Percentiles rank a stretch among this genome's conserved stretches.
Conservation (phyloP, 768 basidiomycete species). For the Pulveroboletus sp. region DNA sequence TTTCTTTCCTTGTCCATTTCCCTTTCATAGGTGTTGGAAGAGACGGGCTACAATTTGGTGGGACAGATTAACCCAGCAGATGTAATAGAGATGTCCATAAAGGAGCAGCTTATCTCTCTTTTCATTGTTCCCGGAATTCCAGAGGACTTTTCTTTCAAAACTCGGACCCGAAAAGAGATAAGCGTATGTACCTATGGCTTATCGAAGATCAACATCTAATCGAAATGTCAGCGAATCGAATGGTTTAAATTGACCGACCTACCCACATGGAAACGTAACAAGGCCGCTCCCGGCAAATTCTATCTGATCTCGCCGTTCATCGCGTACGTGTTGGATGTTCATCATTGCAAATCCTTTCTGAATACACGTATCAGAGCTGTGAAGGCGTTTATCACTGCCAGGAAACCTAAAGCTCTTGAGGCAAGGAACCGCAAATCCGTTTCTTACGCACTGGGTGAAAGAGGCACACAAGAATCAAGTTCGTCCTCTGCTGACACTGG, state of each 20-base stretch:
- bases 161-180: conserved; percentile 96
- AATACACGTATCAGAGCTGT: conserved; percentile 29
- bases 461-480: conserved; percentile 56
- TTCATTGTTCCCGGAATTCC: conserved; percentile 88
- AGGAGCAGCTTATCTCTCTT: conserved; percentile 87
- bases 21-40: conserved; percentile 80
- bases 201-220: conserved; percentile 7
- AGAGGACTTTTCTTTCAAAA: conserved; percentile 87
- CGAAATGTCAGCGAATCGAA: conserved; percentile 77
- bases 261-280: conserved; percentile 89
- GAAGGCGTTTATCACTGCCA: conserved; percentile 65
- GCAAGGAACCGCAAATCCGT: conserved; percentile 35
- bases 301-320: conserved; percentile 97
- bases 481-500: conserved; percentile 62
- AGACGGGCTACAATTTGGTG: conserved; percentile 90
- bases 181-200: conserved; percentile 57
- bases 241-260: conserved; percentile 91
- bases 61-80: conserved; percentile 63
- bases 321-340: conserved; percentile 45
- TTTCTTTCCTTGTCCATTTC: neutral
- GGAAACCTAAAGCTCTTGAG: conserved; percentile 49
- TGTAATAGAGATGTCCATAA: conserved; percentile 82
- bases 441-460: conserved; percentile 27
- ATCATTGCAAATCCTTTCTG: neutral
- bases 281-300: conserved; percentile 71